Evolutionary conservation across 2,329 filamentous ascomycete species (phyloP).

Genomic region (Huntiella decipiens): DNA sequence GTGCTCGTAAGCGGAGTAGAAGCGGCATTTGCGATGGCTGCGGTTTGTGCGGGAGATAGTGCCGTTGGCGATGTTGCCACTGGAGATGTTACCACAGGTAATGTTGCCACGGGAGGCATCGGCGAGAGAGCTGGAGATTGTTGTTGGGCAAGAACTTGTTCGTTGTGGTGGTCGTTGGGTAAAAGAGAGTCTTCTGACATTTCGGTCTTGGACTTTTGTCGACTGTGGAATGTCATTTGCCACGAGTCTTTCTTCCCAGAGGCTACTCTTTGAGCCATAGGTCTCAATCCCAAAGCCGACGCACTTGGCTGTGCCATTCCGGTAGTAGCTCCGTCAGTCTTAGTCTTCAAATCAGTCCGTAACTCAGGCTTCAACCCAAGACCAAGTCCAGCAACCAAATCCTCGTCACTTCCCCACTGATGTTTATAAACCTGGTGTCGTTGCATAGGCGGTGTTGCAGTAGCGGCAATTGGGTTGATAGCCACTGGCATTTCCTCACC

Average conservation of each 20-base stretch:
- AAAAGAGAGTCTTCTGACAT: constrained; percentile 28
- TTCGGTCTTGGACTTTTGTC: constrained; percentile 20
- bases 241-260: constrained; percentile 20
- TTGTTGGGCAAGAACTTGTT: constrained; percentile 5
- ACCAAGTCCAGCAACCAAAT: constrained; percentile 65
- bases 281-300: neutral
- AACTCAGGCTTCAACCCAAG: constrained; percentile 41
- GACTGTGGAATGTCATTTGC: constrained; percentile 24
- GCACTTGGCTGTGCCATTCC: neutral
- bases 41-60: constrained; percentile 1
- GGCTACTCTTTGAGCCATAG: neutral
- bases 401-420: constrained; percentile 78
- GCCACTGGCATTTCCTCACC: constrained; percentile 6
- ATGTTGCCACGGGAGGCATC: constrained; percentile 17
- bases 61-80: constrained; percentile 16
- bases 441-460: constrained; percentile 22
- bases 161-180: constrained; percentile 17
- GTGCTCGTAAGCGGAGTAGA: constrained; percentile 15
- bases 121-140: constrained; percentile 9
- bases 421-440: constrained; percentile 27
- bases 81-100: neutral
- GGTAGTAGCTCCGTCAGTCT: no score
- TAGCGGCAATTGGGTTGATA: constrained; percentile 14
- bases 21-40: constrained; percentile 7
- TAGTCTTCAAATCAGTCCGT: constrained; percentile 17